These are phyloP conservation scores for Neoscytalidium dimidiatum DNA, from an alignment of 2,329 filamentous ascomycete species.

Conservation along the genomic window DNA sequence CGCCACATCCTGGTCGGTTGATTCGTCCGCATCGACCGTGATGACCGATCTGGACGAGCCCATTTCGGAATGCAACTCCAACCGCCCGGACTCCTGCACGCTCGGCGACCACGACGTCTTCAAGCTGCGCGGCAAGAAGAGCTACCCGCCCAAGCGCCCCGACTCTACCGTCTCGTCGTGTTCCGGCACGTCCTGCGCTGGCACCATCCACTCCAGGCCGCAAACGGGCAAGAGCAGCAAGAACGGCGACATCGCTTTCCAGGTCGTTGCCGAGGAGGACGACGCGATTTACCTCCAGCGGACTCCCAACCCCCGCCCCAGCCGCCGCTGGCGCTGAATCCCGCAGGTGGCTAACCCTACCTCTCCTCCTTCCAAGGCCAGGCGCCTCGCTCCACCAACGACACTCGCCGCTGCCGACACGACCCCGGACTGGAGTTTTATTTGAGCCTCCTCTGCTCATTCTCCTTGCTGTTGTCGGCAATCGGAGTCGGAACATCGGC, in stretches of 20 bases:
- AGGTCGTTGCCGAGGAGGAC: constrained; percentile 8
- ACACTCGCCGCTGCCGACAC: not conserved
- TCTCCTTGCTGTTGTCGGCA: constrained; percentile 7
- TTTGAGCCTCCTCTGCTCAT: not conserved
- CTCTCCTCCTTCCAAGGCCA: not conserved
- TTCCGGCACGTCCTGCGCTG: constrained; percentile 11
- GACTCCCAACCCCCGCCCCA: not conserved
- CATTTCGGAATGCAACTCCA: not conserved
- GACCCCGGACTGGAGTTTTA: constrained; percentile 2
- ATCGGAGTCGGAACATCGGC: constrained; percentile 7
- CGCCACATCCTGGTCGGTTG: constrained; percentile 8
- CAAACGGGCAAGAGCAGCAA: constrained; percentile 12
- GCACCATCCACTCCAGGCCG: constrained; percentile 12
- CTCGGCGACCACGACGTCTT: constrained; percentile 9
- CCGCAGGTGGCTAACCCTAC: not conserved
- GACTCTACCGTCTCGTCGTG: not conserved
- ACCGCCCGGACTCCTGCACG: constrained; percentile 13
- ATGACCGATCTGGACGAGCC: constrained; percentile 3
- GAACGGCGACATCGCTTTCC: constrained; percentile 5
- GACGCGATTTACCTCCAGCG: constrained; percentile 11
- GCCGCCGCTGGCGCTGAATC: constrained; percentile 3
- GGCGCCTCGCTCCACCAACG: not conserved
- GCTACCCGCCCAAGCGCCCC: not conserved
- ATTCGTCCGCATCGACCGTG: constrained; percentile 6
- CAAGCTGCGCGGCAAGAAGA: constrained; percentile 1